Conservation (phyloP, 2,329 filamentous ascomycete genomes). For the Hortaea sp. region DNA sequence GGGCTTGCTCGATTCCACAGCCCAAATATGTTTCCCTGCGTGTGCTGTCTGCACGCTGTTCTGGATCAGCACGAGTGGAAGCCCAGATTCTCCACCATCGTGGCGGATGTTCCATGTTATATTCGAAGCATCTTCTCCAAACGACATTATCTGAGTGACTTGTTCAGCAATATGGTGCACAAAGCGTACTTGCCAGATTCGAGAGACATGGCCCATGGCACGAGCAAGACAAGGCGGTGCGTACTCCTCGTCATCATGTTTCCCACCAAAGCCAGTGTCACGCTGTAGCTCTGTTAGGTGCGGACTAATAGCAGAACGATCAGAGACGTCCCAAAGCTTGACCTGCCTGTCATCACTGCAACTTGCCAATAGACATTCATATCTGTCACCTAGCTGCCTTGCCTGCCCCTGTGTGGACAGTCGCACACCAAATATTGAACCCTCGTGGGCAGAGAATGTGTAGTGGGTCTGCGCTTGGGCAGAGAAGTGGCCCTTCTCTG, state of each 20-base stretch:
- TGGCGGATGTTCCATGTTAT: conserved; percentile 48
- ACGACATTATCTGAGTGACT: conserved; percentile 55
- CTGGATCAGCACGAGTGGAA: conserved; percentile 37
- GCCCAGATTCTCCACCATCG: neutral
- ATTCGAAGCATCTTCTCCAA: conserved; percentile 73
- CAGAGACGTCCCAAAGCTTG: conserved; percentile 73
- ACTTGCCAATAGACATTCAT: conserved; percentile 61
- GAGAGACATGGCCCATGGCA: conserved; percentile 75
- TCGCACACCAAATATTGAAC: conserved; percentile 82
- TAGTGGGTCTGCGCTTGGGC: conserved; percentile 38
- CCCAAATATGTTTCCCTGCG: conserved; percentile 86
- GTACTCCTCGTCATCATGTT: conserved; percentile 29
- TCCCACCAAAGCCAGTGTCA: conserved; percentile 36
- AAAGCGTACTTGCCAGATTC: conserved; percentile 82
- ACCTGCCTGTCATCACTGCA: conserved; percentile 94
- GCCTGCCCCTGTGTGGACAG: conserved; percentile 52
- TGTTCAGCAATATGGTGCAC: neutral
- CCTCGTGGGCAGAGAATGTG: conserved; percentile 64
- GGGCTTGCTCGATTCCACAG: conserved; percentile 38
- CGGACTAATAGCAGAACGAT: conserved; percentile 25
- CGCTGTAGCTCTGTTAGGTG: conserved; percentile 18
- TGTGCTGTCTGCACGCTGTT: conserved; percentile 54
- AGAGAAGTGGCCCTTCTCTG: conserved; percentile 2
- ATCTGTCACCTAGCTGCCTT: conserved; percentile 12
- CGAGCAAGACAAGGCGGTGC: conserved; percentile 45